Evolutionary conservation across 805 yeast species (phyloP), one percentile per base, ranked within the genome.

Genomic region (Wickerhamiella nectarea): DNA sequence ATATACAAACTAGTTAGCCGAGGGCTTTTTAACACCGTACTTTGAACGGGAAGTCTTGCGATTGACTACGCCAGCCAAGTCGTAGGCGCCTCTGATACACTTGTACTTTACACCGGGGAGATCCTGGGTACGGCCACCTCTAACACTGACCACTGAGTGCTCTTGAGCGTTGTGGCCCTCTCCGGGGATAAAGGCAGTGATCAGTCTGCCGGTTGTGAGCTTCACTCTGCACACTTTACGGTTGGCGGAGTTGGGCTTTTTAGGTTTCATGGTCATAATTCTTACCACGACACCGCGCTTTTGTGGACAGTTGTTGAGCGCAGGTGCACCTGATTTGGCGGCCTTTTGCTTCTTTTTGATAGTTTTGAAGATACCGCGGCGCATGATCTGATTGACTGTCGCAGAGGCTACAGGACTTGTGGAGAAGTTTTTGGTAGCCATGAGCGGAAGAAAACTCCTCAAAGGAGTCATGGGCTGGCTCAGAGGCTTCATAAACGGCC

Each of bases 121-220:
- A 76, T 91, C 99, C 60, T 87, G 95, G 43, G 84, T 84, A 71
- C 96, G 78, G 12, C 98, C 99, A n/a, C 99, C 99, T 64, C 98
- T 76, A 3, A 91, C 94, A 43, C 77, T 74, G 1, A 91, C 97
- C 41, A 91, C 93, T 57, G 93, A 83, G 66, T 91, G 99, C 62
- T 91, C 99, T 67, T 91, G 97, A 18, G 94, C 67, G 58, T 91
- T 91, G 64, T 91, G 98, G 17, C 99, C 98, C 60, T 91, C 96
- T 44, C 99, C 99, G 12, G 96, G 95, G 46, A 91, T 91, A 61
- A 86, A 87, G 1, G 95, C 95, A 37, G 89, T 78, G 14, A 91
- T 74, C 40, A 83, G 78, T 51, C 78, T 80, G 21, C 97, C 98
- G 56, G 83, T 89, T 9, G 94, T 74, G 48, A 91, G 70, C 64